Base-by-base conservation (phyloP, 768 basidiomycete genomes). In the Lactifluus piperatus region DNA sequence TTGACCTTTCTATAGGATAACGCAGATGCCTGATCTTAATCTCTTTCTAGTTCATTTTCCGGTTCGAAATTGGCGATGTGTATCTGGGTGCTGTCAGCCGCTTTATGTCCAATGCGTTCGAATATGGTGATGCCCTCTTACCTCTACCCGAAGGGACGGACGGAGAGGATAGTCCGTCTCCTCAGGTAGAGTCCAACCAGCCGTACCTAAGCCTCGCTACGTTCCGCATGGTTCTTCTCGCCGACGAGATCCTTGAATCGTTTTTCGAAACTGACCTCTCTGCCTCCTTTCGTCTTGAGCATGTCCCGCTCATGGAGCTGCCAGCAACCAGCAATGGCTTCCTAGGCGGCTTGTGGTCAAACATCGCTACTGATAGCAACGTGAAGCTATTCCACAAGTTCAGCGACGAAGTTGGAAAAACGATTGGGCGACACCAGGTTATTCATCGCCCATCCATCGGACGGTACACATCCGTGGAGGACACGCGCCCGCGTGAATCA, bases 211-310 rank as follows among this genome's bases (percentile, higher is more conserved):
- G 94, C 71, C 82, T 93, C 51, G 86, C 89, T 37, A 94, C 91
- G 83, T 99, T 99, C 83, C 85, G 97, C 7, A 99, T 98, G 97
- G 95, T 98, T 41, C 89, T 99, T 5, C 79, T 99, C 9, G 94
- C 95, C 1, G 97, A 98, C 64, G 94, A 97, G 70, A 79, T 98
- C 27, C 81, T 99, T 26, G 97, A 99, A 70, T 87, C 89, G 1
- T 99, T 99, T 79, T 99, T 97, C 67, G 94, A 93, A 67, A 82
- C 87, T 0, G 97, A 98, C 70, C 76, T 99, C 62, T 84, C 91
- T 0, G 82, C 81, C 1, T 94, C 94, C 2, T 98, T 97, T 81
- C 80, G 83, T 62, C 76, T 97, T 34, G 85, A 88, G 57, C 75
- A 79, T 16, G 76, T 88, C 5, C 80, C 83, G 0, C 85, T 89